Base-by-base conservation (phyloP, 2,329 filamentous ascomycete genomes). In the Penicillium sp. region DNA sequence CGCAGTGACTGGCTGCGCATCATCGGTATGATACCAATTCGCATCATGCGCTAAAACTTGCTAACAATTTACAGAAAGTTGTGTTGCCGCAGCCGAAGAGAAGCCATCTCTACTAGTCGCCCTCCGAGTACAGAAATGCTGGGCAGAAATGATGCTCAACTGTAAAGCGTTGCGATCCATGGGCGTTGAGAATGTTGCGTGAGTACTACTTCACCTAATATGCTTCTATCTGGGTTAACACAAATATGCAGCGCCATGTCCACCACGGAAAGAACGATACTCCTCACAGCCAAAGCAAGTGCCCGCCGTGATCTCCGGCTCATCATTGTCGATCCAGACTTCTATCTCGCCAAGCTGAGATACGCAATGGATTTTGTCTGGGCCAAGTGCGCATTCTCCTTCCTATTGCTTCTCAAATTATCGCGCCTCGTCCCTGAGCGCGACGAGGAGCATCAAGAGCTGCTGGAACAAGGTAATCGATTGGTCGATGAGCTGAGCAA, bases 311-410 rank as follows among this genome's bases (percentile, higher is more conserved):
- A 84, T 54, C 72, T 84, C 4, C 72, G 76, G 4, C 76, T 80
- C 19, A 77, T 84, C 34, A 73, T 82, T 36, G 62, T 70, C n/a
- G 72, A 79, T 46, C 74, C 78, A 44, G 68, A 75, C 15, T 65
- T 72, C 2, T 84, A 84, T 61, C 75, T 84, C 9, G 76, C 73
- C 15, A 80, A 79, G 16, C 76, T 84, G 34, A 77, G 76, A 31
- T 84, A 79, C 60, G 81, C 81, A 0, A 82, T 83, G 76, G 81
- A 84, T 53, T 84, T 84, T 57, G 81, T 84, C 21, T 84, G 82
- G 81, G 82, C 81, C 0, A 84, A 84, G 65, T 81, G 80, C 50
- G 81, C 81, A 0, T 84, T 84, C 59, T 83, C 80, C n/a, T 81
- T 84, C 44, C 69, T 84, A 2, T 72, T 85, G 1, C 75, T 84